Evolutionary conservation across 306 rosid species (phyloP).

Genomic region (Oemleria cerasiformis): DNA sequence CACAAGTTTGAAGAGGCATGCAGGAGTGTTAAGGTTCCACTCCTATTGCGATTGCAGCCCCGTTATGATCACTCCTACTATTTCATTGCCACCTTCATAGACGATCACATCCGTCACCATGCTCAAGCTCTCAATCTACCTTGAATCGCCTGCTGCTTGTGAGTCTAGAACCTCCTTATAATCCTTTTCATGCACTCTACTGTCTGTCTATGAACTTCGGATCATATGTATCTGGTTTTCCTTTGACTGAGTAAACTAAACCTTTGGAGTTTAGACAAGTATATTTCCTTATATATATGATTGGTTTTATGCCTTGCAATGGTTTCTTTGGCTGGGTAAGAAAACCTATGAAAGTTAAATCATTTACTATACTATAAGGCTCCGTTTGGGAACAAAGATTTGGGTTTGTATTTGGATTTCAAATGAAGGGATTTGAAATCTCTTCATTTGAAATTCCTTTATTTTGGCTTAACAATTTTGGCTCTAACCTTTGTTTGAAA

Average conservation of each 20-base stretch:
- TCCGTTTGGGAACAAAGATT: too few species aligned
- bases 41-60: slow-evolving; percentile 64
- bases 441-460: too few species aligned
- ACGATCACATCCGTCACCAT: slow-evolving; percentile 88
- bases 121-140: slow-evolving; percentile 76
- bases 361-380: too few species aligned
- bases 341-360: too few species aligned
- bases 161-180: slow-evolving; percentile 17
- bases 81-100: slow-evolving; percentile 83
- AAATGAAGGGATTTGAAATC: too few species aligned
- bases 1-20: slow-evolving; percentile 82
- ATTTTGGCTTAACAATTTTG: too few species aligned
- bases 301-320: too few species aligned
- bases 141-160: slow-evolving; percentile 30
- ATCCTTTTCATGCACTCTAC: slow-evolving; percentile 1
- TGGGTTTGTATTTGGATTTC: too few species aligned
- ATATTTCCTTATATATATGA: too few species aligned
- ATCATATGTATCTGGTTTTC: slow-evolving; percentile 16
- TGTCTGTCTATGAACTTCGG: neutral
- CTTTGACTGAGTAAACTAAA: neutral
- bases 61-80: slow-evolving; percentile 84
- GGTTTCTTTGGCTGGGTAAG: too few species aligned
- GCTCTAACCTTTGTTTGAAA: too few species aligned
- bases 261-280: too few species aligned
- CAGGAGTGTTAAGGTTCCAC: slow-evolving; percentile 59